Base-by-base conservation (phyloP, 2,329 filamentous ascomycete genomes). In the Sclerotinia glacialis region DNA sequence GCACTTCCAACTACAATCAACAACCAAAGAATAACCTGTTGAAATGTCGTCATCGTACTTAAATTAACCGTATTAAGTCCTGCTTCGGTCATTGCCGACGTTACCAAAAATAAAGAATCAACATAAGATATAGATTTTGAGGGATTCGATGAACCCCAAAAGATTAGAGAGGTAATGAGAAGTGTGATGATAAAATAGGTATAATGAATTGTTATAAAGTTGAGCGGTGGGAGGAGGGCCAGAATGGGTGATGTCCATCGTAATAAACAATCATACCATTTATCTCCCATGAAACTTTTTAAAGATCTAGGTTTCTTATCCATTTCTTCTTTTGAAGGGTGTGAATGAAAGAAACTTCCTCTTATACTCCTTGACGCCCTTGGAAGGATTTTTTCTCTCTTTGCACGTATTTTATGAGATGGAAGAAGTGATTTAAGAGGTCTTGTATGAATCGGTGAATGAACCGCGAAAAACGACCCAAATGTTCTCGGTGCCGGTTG, bases 41-140 rank as follows among this genome's bases (percentile, higher is more conserved):
- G 89, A 73, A 87, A 89, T 0, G 84, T 87, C 49, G 86, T 90
- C 72, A 91, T 74, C 37, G 81, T 78, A 65, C 84, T 87, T 31
- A 91, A 77, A 73, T 89, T 86, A 71, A 87, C 83, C 1, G 88
- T 89, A 72, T 90, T 91, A 66, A 91, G 78, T 0, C 89, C 89
- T 8, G 88, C 84, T 64, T 86, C 81, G 8, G 87, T 89, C 79
- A 91, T 87, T 53, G 88, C 87, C 65, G 85, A 89, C 50, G 87
- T 81, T 61, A 84, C 83, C 62, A 91, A 77, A 74, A 91, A 91
- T 21, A 91, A 76, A n/a, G 85, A 82, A 73, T 91, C 88, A 47
- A 82, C 82, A 76, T 87, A 91, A 55, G 78, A 77, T 60, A 91
- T 79, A 69, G 80, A 83, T 63, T 78, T 75, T 23, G 77, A 73